Evolutionary conservation across 169 alveolate genomes (phyloP), one percentile per base, ranked within the genome.

Genomic region (Plasmodium sp.): DNA sequence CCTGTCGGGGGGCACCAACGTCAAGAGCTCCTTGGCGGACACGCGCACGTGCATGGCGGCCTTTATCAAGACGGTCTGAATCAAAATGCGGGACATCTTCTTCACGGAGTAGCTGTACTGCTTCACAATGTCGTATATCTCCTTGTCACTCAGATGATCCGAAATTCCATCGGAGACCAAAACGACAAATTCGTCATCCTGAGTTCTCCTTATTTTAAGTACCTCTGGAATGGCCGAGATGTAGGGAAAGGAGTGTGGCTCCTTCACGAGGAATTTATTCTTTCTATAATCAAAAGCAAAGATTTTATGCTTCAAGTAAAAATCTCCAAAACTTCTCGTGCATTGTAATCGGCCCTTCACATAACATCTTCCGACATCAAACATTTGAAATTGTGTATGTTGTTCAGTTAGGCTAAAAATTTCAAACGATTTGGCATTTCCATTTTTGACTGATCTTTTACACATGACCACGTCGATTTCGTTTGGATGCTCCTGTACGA

Each of bases 291-390:
- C 95, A 84, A 54, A 77, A 5, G 95, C 84, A 88, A 80, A 94
- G 31, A 74, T 36, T 41, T 81, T 81, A 14, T 81, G 56, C 84
- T 96, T 96, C 71, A 96, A 85, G 48, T 91, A 54, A 83, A 93
- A 96, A 84, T 96, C 97, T 3, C 97, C 97, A 74, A 96, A 96
- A 71, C 86, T 92, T 12, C 96, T 92, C 18, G 97, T 96, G 18
- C 96, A 95, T 93, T 96, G 97, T 94, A 96, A 95, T 33, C 97
- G 81, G 12, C 97, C 97, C 95, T 96, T 96, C 31, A 96, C 96
- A 90, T 95, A 96, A 84, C 96, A 41, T 18, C 72, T 27, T n/a
- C 14, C 67, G 22, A 12, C 3, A 48, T 27, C 14, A 33, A 2
- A n/a, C 9, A 58, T 2, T 56, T 56, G 56, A 56, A 58, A 73